phyloP scores from a whole-genome alignment of 2,329 filamentous ascomycete species.

The Leptographium flavum region DNA sequence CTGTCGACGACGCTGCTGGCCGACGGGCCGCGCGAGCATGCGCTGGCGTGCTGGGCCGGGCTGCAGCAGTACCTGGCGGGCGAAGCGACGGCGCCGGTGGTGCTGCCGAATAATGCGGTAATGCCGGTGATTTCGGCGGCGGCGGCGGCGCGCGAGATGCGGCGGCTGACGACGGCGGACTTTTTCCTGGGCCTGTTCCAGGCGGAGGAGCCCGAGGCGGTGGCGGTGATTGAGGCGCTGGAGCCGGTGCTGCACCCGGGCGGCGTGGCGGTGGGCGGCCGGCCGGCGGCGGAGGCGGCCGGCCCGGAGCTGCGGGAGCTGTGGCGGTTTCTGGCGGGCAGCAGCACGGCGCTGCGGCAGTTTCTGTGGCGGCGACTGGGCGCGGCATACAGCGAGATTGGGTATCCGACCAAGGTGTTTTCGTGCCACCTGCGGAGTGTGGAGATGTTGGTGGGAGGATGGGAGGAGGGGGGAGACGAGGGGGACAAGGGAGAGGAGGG shows the following conservation, averaged over 20 bases:
- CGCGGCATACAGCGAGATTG: conserved; percentile 74
- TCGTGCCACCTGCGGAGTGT: conserved; percentile 79
- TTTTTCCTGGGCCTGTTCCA: conserved; percentile 88
- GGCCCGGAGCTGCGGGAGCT: conserved; percentile 56
- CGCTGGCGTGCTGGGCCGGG: conserved; percentile 44
- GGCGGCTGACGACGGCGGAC: conserved; percentile 86
- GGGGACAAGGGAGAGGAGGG: conserved; percentile 33
- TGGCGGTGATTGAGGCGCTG: conserved; percentile 76
- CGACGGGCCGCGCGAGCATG: conserved; percentile 37
- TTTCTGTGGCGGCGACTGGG: conserved; percentile 87
- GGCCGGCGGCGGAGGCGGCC: conserved; percentile 35
- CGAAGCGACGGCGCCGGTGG: conserved; percentile 25
- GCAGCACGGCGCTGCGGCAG: conserved; percentile 68
- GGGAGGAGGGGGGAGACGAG: conserved; percentile 51
- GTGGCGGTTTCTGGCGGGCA: conserved; percentile 69
- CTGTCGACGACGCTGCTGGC: conserved; percentile 32
- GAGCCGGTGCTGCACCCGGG: conserved; percentile 79
- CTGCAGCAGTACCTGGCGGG: conserved; percentile 35
- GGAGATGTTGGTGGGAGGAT: conserved; percentile 58
- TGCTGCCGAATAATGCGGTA: conserved; percentile 69
- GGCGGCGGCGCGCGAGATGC: conserved; percentile 83
- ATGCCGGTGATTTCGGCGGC: conserved; percentile 75
- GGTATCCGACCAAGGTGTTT: conserved; percentile 75
- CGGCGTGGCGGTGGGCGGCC: conserved; percentile 28
- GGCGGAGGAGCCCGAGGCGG: conserved; percentile 64